These are phyloP conservation scores for Neonectria sp. DNA, from an alignment of 2,329 filamentous ascomycete genomes.

Conservation along the genomic window DNA sequence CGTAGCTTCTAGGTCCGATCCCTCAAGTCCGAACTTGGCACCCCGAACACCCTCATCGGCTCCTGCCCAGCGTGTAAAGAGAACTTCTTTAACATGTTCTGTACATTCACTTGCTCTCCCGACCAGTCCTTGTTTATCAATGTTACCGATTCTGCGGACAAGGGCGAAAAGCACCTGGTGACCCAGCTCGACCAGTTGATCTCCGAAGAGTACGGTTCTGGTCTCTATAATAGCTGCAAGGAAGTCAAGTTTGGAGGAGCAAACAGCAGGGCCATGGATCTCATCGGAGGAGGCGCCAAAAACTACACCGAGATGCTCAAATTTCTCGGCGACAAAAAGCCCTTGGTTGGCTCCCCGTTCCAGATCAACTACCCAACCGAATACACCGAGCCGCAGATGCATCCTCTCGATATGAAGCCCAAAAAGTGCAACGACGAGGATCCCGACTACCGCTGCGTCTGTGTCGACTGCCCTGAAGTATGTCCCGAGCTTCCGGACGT, in stretches of 20 bases:
- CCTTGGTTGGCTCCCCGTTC: conserved; percentile 88
- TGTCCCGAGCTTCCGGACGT: conserved; percentile 88
- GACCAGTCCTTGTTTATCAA: conserved; percentile 97
- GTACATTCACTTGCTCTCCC: conserved; percentile 97
- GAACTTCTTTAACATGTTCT: conserved; percentile 99
- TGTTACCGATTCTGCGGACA: conserved; percentile 81
- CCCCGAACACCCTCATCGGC: conserved; percentile 89
- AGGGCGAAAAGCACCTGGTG: conserved; percentile 75
- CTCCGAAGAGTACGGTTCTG: conserved; percentile 85
- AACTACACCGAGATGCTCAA: conserved; percentile 90
- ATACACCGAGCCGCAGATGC: conserved; percentile 78
- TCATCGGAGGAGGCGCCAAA: conserved; percentile 95
- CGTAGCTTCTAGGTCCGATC: conserved; percentile 74
- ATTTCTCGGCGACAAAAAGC: conserved; percentile 93
- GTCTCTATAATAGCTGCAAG: conserved; percentile 98
- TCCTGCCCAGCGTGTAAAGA: conserved; percentile 97
- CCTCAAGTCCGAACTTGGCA: conserved; percentile 87
- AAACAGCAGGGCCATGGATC: conserved; percentile 93
- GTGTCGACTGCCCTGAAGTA: conserved; percentile 90
- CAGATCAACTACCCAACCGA: conserved; percentile 92
- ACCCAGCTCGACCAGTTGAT: conserved; percentile 93
- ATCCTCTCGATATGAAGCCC: conserved; percentile 77
- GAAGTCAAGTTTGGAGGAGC: conserved; percentile 98
- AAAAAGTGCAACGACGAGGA: conserved; percentile 94
- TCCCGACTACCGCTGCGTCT: conserved; percentile 89